Conservation (phyloP, 768 basidiomycete species). For the Strobilomyces confusus region DNA sequence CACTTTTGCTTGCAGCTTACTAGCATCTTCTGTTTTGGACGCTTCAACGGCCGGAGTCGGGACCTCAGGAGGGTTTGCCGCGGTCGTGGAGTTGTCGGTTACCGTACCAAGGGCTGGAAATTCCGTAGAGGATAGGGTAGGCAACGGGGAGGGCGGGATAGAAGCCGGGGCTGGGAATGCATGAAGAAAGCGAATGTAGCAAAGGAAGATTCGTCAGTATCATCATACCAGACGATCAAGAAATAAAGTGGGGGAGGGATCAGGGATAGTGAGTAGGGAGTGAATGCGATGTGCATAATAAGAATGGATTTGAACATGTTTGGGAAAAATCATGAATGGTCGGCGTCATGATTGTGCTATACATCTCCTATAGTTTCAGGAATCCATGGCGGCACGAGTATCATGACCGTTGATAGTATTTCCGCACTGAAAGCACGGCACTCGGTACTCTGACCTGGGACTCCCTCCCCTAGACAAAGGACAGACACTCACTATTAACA, state of each 20-base stretch:
- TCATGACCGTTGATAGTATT: conserved; percentile 71
- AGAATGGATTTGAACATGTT: conserved; percentile 7
- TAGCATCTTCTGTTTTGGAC: conserved; percentile 32
- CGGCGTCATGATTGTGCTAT: conserved; percentile 21
- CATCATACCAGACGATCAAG: conserved; percentile 38
- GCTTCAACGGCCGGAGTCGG: conserved; percentile 12
- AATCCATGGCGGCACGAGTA: conserved; percentile 27
- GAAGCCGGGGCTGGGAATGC: conserved; percentile 33
- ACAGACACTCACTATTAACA: conserved; percentile 64
- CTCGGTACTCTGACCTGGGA: conserved; percentile 80
- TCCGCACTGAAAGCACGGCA: conserved; percentile 88
- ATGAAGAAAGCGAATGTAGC: conserved; percentile 18
- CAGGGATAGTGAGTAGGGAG: conserved; percentile 13
- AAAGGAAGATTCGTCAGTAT: conserved; percentile 40
- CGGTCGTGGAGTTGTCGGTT: conserved; percentile 8
- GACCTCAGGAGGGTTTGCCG: conserved; percentile 20
- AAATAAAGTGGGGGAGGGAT: conserved; percentile 43
- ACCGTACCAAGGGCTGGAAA: conserved; percentile 60
- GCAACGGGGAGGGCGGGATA: conserved; percentile 39
- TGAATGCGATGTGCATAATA: conserved; percentile 5
- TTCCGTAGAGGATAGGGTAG: conserved; percentile 60
- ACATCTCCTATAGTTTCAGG: conserved; percentile 24
- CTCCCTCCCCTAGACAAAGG: conserved; percentile 68
- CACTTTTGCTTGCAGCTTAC: conserved; percentile 51
- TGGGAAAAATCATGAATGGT: conserved; percentile 13